A percentile compares a stretch with the other conserved stretches of the same genome.
Evolutionary conservation across 352 stramenopile genomes (phyloP).

Genomic region (Peronospora destructor): DNA sequence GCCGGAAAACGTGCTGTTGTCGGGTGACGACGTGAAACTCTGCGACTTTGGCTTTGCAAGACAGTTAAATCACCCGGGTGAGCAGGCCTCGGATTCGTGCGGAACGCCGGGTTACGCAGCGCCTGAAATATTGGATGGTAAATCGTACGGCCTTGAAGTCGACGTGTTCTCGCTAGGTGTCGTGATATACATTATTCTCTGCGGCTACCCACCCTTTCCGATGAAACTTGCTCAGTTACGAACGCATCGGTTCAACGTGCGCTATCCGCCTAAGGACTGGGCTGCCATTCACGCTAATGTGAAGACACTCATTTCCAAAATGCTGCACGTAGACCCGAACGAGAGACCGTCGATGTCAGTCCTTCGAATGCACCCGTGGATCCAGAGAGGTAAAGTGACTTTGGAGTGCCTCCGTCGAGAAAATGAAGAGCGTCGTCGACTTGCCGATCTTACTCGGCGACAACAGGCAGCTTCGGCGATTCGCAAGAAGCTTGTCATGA

Average conservation of each 20-base stretch:
- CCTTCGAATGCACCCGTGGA: constrained; percentile 56
- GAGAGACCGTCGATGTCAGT: constrained; percentile 53
- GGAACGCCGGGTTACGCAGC: constrained; percentile 80
- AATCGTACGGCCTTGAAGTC: constrained; percentile 75
- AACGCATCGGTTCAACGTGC: constrained; percentile 75
- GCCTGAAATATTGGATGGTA: constrained; percentile 77
- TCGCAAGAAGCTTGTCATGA: constrained; percentile 62
- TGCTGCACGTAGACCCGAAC: constrained; percentile 70
- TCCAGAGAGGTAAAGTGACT: constrained; percentile 40
- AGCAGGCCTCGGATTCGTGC: constrained; percentile 75
- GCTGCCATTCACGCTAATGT: constrained; percentile 44
- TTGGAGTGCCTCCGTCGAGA: constrained; percentile 40
- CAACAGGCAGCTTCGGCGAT: constrained; percentile 59
- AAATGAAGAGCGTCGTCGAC: constrained; percentile 37
- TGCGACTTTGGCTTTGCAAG: constrained; percentile 84
- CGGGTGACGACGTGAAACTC: constrained; percentile 67
- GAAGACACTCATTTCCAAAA: constrained; percentile 70
- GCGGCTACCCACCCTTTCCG: constrained; percentile 81
- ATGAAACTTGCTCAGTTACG: constrained; percentile 84
- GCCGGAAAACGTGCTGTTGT: constrained; percentile 80
- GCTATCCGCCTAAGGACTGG: constrained; percentile 81
- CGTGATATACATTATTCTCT: constrained; percentile 84
- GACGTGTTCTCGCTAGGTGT: constrained; percentile 88
- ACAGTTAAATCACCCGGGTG: constrained; percentile 47
- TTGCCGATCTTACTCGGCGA: constrained; percentile 50